A percentile compares a stretch with the other conserved stretches of the same genome.
phyloP scores from a whole-genome alignment of 306 rosid species.

The Pueraria montana region DNA sequence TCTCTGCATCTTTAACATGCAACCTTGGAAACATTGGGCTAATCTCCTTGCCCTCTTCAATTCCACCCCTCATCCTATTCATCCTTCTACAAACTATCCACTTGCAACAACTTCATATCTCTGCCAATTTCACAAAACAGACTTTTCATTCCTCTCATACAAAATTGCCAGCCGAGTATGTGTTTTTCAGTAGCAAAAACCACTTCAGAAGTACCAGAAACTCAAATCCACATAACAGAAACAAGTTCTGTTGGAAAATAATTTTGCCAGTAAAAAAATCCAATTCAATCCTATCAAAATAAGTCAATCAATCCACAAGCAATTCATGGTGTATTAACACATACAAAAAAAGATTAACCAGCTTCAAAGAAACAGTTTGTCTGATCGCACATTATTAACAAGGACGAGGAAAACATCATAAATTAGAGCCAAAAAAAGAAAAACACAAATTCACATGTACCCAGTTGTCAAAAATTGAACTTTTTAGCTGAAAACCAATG shows the following conservation, averaged over 20 bases:
- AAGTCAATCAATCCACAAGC: constrained; percentile 18
- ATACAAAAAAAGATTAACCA: constrained; percentile 46
- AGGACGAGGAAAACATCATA: constrained; percentile 41
- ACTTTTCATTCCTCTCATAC: constrained; percentile 12
- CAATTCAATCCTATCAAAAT: constrained; percentile 1
- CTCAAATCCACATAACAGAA: constrained; percentile 25
- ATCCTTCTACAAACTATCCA: constrained; percentile 51
- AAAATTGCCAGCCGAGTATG: constrained; percentile 11
- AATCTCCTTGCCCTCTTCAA: constrained; percentile 56
- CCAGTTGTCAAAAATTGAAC: constrained; percentile 44
- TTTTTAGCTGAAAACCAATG: constrained; percentile 21
- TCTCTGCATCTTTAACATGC: constrained; percentile 75
- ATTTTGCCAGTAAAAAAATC: background rate
- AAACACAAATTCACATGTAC: constrained; percentile 41
- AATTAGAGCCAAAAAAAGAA: background rate
- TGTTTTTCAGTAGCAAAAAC: constrained; percentile 20
- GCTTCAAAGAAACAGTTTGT: constrained; percentile 52
- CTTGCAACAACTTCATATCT: constrained; percentile 26
- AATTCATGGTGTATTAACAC: background rate
- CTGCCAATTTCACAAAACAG: constrained; percentile 42
- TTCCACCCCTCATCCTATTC: constrained; percentile 55
- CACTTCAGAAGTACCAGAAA: constrained; percentile 25
- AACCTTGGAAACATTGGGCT: constrained; percentile 85
- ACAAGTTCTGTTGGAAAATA: background rate
- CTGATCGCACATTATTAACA: constrained; percentile 38